These are phyloP conservation scores for Candida hispaniensis DNA, from an alignment of 805 yeast species.

Conservation along the genomic window DNA sequence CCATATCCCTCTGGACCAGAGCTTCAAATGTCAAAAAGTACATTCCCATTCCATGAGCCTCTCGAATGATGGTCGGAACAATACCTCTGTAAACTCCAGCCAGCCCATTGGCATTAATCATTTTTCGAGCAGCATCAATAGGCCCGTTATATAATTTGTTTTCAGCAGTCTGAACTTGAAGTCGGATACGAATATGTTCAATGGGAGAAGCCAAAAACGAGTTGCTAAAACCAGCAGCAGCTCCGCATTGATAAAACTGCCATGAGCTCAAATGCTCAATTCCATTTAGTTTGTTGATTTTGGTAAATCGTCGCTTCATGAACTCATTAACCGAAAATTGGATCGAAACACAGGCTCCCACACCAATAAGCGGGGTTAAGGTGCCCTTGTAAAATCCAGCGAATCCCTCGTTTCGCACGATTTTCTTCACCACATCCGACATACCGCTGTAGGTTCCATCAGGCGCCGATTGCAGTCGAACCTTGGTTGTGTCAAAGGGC, in stretches of 20 bases:
- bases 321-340: constrained; percentile 93
- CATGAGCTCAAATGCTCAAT: constrained; percentile 37
- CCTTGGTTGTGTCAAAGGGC: constrained; percentile 93
- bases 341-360: constrained; percentile 96
- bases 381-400: constrained; percentile 89
- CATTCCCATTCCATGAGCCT: constrained; percentile 72
- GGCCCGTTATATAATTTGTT: constrained; percentile 59
- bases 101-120: constrained; percentile 45
- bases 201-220: constrained; percentile 86
- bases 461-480: constrained; percentile 78
- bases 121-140: constrained; percentile 51
- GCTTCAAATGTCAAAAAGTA: constrained; percentile 90
- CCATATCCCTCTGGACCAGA: constrained; percentile 56
- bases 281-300: constrained; percentile 33
- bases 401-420: constrained; percentile 72
- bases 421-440: constrained; percentile 59
- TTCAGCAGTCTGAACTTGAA: constrained; percentile 72
- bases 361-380: constrained; percentile 80
- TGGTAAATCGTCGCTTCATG: constrained; percentile 70
- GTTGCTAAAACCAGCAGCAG: constrained; percentile 87
- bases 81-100: constrained; percentile 69
- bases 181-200: constrained; percentile 86
- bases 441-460: constrained; percentile 67
- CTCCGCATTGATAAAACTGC: constrained; percentile 76
- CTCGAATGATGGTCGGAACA: constrained; percentile 73